phyloP scores from a whole-genome alignment of 345 rosid species.

The Toxicodendron radicans region DNA sequence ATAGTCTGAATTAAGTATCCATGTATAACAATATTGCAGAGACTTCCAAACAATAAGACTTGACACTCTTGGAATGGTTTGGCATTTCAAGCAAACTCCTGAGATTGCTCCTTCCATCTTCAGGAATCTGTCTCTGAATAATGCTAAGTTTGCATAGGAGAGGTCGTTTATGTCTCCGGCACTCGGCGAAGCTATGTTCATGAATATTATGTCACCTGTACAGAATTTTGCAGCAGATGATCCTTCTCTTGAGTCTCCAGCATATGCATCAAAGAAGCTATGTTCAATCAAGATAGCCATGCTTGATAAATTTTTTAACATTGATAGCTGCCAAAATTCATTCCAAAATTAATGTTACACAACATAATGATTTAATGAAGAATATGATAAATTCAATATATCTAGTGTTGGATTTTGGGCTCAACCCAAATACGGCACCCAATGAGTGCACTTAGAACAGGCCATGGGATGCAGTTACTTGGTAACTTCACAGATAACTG shows the following conservation, averaged over 20 bases:
- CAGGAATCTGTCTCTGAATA: constrained; percentile 41
- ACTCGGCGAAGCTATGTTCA: constrained; percentile 22
- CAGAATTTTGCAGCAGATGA: constrained; percentile 39
- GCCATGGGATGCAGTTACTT: too few relatives aligned
- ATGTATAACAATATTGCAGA: constrained; percentile 44
- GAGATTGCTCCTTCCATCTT: constrained; percentile 51
- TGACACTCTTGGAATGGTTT: constrained; percentile 33
- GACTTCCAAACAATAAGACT: constrained; percentile 47
- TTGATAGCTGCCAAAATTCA: constrained; percentile 31
- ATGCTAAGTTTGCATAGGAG: constrained; percentile 44
- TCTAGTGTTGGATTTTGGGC: too few relatives aligned
- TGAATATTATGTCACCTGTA: constrained; percentile 45
- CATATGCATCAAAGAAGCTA: constrained; percentile 51
- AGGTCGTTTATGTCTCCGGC: constrained; percentile 29
- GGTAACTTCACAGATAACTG: too few relatives aligned
- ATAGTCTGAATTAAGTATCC: constrained; percentile 45
- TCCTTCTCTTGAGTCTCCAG: constrained; percentile 51
- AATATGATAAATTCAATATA: too few relatives aligned
- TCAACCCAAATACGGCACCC: too few relatives aligned
- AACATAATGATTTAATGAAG: too few relatives aligned
- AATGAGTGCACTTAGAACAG: too few relatives aligned
- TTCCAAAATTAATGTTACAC: too few relatives aligned
- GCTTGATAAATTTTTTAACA: constrained; percentile 35
- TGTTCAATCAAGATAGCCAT: constrained; percentile 47
- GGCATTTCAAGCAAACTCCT: constrained; percentile 50